phyloP scores from a whole-genome alignment of 495 filamentous ascomycete species.

The Penicillium atrosanguineum region DNA sequence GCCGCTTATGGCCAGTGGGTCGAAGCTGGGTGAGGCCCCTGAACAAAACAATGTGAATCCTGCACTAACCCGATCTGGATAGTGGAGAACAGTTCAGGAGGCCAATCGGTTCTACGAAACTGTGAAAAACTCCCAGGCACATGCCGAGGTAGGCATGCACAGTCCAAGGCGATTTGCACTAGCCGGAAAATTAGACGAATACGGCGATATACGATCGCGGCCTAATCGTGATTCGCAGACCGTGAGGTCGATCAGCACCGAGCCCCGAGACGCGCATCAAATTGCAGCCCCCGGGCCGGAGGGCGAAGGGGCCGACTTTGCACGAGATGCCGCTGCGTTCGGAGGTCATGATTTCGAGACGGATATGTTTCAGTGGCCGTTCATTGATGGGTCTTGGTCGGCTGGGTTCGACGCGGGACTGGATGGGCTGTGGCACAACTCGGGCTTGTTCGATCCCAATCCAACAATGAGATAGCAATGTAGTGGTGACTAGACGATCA shows the following conservation, averaged over 20 bases:
- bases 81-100: conserved; percentile 45
- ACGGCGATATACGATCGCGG: conserved; percentile 43
- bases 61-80: not conserved
- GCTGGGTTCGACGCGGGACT: conserved; percentile 38
- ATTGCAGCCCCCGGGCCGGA: not conserved
- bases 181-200: conserved; percentile 41
- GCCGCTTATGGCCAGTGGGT: conserved; percentile 41
- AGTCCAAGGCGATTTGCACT: conserved; percentile 33
- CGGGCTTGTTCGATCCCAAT: conserved; percentile 26
- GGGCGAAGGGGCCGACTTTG: not conserved
- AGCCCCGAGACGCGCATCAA: conserved; percentile 5
- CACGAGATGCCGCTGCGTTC: conserved; percentile 7
- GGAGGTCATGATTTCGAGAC: conserved; percentile 33
- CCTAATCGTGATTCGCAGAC: conserved; percentile 19
- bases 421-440: conserved; percentile 33
- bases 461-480: conserved; percentile 11
- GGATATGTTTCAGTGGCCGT: conserved; percentile 47
- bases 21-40: conserved; percentile 35
- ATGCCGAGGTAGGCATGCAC: conserved; percentile 22
- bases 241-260: conserved; percentile 11
- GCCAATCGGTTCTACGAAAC: conserved; percentile 43
- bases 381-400: conserved; percentile 44
- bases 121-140: conserved; percentile 29
- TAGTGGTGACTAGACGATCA: not conserved
- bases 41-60: not conserved